Base-by-base conservation (phyloP, 176 grass and related monocot genomes). In the Tillandsia fasciculata region DNA sequence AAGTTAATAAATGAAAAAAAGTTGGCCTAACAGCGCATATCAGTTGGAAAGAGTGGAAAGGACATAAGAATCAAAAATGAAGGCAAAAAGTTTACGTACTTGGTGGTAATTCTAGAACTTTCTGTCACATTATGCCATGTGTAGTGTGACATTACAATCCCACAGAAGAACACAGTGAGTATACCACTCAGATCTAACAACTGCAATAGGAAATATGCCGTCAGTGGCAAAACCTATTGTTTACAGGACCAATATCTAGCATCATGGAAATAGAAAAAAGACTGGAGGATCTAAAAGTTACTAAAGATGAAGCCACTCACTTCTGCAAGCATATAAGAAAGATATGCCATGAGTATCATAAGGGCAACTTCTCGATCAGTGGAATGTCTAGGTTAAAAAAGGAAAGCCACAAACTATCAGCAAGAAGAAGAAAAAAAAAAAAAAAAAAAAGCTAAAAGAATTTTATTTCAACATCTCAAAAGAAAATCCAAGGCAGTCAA, bases 91-190 rank as follows among this genome's bases (percentile, higher is more conserved):
- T 70, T 67, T 48, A 14, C 75, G 76, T 91, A 91, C 91, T 91
- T 96, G 64, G 92, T 96, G 51, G 92, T 96, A 64, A 96, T 67
- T 68, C 92, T 96, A 14, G 92, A 96, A 67, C 92, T 96, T 83
- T 96, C 92, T 64, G 92, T 96, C 68, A 96, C 85, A 68, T 96
- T 96, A 76, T 96, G 92, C 92, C 92, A 96, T 72, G 92, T 96
- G 75, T 96, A 96, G 76, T 96, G 92, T 7, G 88, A 91, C 92
- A 96, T 96, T 63, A 91, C 78, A 3, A 96, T 96, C 52, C 92
- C 92, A 51, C 88, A 91, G 72, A 96, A 96, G 74, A 96, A 96
- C 58, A 96, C 91, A 4, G 91, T 91, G 56, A 96, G 85, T 77
- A 96, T 96, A 72, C 91, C 91, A 68, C 91, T 96, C 75, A 91